phyloP scores from a whole-genome alignment of 2,329 filamentous ascomycete species.

The Plenodomus tracheiphilus region DNA sequence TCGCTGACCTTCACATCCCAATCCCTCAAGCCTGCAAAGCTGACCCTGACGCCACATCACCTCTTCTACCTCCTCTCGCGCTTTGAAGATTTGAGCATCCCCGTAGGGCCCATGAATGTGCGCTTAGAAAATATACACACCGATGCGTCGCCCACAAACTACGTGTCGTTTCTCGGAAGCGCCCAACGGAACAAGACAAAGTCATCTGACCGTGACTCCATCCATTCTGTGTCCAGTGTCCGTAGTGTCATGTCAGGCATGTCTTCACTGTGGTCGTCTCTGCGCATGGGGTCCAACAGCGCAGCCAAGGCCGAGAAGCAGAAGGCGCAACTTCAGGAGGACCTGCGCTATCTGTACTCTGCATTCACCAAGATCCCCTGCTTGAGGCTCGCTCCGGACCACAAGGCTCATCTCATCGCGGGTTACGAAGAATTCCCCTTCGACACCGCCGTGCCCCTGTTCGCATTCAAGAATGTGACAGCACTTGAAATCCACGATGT shows the following conservation, averaged over 20 bases:
- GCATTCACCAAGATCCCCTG: slow-evolving; percentile 98
- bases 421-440: slow-evolving; percentile 98
- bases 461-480: slow-evolving; percentile 96
- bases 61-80: slow-evolving; percentile 94
- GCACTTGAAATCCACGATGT: slow-evolving; percentile 92
- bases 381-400: slow-evolving; percentile 86
- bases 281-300: slow-evolving; percentile 80
- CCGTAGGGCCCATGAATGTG: slow-evolving; percentile 94
- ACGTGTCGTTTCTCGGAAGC: slow-evolving; percentile 91
- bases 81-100: slow-evolving; percentile 89
- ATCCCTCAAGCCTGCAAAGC: slow-evolving; percentile 82
- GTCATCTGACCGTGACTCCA: slow-evolving; percentile 82
- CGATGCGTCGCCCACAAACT: slow-evolving; percentile 82
- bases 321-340: slow-evolving; percentile 79
- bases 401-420: slow-evolving; percentile 83
- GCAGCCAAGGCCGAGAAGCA: slow-evolving; percentile 85
- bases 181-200: slow-evolving; percentile 78
- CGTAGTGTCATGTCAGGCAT: slow-evolving; percentile 97
- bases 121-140: slow-evolving; percentile 93
- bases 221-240: slow-evolving; percentile 94
- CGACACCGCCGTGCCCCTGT: slow-evolving; percentile 93
- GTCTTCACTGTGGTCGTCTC: slow-evolving; percentile 87
- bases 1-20: slow-evolving; percentile 83
- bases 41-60: slow-evolving; percentile 93
- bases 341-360: slow-evolving; percentile 95